Evolutionary conservation across 768 basidiomycete species (phyloP), one percentile per base, ranked within the genome.

Genomic region (Agaricus blazei): DNA sequence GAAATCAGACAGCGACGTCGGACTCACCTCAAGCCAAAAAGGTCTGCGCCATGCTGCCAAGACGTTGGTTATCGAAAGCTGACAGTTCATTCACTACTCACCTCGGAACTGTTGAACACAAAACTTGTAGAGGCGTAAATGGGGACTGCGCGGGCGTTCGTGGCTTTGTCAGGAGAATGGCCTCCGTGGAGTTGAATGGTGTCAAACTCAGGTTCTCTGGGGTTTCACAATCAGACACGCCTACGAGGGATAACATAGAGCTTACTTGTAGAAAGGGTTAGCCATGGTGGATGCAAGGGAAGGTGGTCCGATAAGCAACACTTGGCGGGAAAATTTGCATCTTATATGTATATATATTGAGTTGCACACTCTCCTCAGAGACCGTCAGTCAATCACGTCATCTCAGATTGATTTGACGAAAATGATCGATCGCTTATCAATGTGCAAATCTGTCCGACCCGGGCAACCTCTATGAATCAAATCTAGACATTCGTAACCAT

Each of bases 171-270:
- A 9, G 79, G 77, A 11, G 68, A 70, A 58, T 89, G 85, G 1
- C 90, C 90, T 15, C 83, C 90, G 64, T 93, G 90, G 4, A 91
- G 74, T 67, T 90, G 88, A 46, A 91, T 73, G 1, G 88, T 90
- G 62, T 91, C 88, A 62, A 90, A 90, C 63, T 88, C 85, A 47
- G 87, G 86, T 62, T 74, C 72, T 68, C 79, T 80, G 2, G 45
- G 19, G 23, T 12, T 34, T 38, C 19, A 42, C 26, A 38, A 45
- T 62, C 36, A 48, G 26, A 19, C 15, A 44, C 36, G 45, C 38
- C 48, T n/a, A 43, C 24, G 29, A 15, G 44, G n/a, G 9, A 8
- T 29, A 40, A 53, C 19, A 2, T 15, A 34, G n/a, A 7, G 14
- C 66, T 49, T 42, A 72, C 74, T 68, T 72, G 67, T 73, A 67